These are phyloP conservation scores for Kwoniella pini DNA, from an alignment of 768 basidiomycete species.

Conservation along the genomic window DNA sequence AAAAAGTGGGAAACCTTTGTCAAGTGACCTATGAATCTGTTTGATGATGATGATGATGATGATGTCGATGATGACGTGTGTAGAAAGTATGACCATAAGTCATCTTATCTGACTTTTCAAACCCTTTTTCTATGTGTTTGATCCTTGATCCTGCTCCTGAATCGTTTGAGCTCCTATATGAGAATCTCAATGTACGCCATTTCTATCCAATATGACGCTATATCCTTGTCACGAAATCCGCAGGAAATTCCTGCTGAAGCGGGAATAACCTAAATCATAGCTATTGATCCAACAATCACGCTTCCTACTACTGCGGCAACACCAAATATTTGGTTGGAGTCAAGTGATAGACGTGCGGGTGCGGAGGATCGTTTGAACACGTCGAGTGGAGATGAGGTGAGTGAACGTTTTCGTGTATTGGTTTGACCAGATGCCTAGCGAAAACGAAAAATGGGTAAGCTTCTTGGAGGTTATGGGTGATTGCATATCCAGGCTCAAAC, in stretches of 20 bases:
- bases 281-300: slow-evolving; percentile 3
- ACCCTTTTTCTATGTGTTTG: too few species aligned
- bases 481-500: slow-evolving; percentile 14
- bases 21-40: neutral
- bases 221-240: too few species aligned
- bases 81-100: neutral
- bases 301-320: slow-evolving; percentile 1
- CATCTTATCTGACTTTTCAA: too few species aligned
- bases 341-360: neutral
- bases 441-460: neutral
- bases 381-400: slow-evolving; percentile 25
- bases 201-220: too few species aligned
- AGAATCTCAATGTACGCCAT: too few species aligned
- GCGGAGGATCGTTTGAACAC: slow-evolving; percentile 41
- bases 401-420: slow-evolving; percentile 41
- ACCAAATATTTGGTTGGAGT: neutral
- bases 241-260: too few species aligned
- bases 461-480: too few species aligned
- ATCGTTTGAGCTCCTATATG: too few species aligned
- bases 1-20: too few species aligned
- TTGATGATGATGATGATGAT: neutral
- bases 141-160: too few species aligned
- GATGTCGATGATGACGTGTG: neutral
- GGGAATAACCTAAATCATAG: slow-evolving; percentile 7
- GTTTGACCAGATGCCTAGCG: slow-evolving; percentile 46